Conservation (phyloP, 306 rosid species). For the Vigna nakashimae region DNA sequence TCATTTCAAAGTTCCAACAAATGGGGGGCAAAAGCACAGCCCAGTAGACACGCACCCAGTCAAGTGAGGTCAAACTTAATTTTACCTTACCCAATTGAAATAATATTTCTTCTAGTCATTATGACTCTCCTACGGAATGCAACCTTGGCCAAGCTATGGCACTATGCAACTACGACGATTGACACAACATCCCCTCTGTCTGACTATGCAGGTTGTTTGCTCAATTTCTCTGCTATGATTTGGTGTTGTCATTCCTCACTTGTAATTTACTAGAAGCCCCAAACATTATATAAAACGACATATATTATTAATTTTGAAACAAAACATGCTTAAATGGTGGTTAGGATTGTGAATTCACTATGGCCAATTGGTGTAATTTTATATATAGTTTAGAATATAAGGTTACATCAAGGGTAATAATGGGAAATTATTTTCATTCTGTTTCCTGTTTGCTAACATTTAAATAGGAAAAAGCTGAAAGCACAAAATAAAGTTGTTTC, state of each 20-base stretch:
- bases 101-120: not conserved
- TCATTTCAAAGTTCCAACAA: not conserved
- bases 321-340: not conserved
- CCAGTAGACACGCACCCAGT: not conserved
- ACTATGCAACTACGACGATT: not conserved
- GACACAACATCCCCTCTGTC: not conserved
- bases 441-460: not conserved
- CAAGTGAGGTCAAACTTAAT: slow-evolving; percentile 17
- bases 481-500: not conserved
- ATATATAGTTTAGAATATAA: not conserved
- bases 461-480: not conserved
- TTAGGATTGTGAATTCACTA: not conserved
- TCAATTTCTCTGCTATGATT: not conserved
- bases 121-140: not conserved
- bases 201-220: not conserved
- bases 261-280: not conserved
- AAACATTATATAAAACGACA: not conserved
- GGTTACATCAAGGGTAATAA: not conserved
- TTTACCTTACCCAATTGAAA: not conserved
- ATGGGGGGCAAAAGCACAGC: not conserved
- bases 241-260: not conserved
- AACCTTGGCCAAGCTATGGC: not conserved
- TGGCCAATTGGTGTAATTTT: not conserved
- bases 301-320: not conserved
- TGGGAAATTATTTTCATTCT: not conserved